These are phyloP conservation scores for Thermomyces lanuginosus DNA, from an alignment of 2,329 filamentous ascomycete genomes.

Conservation along the genomic window DNA sequence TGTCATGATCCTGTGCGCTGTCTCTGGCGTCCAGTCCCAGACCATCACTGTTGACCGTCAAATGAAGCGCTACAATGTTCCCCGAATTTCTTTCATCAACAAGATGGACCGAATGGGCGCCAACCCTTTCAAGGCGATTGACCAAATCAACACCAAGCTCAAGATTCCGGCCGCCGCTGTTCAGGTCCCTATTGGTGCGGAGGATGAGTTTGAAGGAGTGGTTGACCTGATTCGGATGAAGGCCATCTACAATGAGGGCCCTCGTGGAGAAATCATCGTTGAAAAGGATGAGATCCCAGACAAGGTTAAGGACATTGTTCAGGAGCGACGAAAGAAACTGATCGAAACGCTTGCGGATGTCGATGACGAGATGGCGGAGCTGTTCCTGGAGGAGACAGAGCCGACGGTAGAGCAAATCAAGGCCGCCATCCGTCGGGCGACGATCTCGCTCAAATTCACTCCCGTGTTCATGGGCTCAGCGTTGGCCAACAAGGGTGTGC, in stretches of 20 bases:
- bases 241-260: slow-evolving; percentile 80
- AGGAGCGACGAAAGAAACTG: slow-evolving; percentile 68
- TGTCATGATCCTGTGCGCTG: slow-evolving; percentile 95
- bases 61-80: slow-evolving; percentile 97
- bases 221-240: slow-evolving; percentile 88
- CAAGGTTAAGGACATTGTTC: slow-evolving; percentile 56
- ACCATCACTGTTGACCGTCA: slow-evolving; percentile 96
- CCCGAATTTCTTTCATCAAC: slow-evolving; percentile 90
- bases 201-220: slow-evolving; percentile 83
- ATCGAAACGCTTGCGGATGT: slow-evolving; percentile 95
- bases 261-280: slow-evolving; percentile 59
- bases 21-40: slow-evolving; percentile 92
- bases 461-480: slow-evolving; percentile 95
- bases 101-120: slow-evolving; percentile 99
- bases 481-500: slow-evolving; percentile 82
- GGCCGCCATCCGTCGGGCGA: slow-evolving; percentile 76
- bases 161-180: slow-evolving; percentile 84
- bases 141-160: slow-evolving; percentile 94
- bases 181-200: slow-evolving; percentile 82
- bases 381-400: slow-evolving; percentile 74
- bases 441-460: slow-evolving; percentile 76
- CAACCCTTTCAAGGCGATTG: slow-evolving; percentile 93
- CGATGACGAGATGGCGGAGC: slow-evolving; percentile 91
- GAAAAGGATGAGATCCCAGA: slow-evolving; percentile 67
- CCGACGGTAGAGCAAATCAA: slow-evolving; percentile 75